Evolutionary conservation across 106 monocot species (phyloP).

Genomic region (Phalaenopsis aphrodite): DNA sequence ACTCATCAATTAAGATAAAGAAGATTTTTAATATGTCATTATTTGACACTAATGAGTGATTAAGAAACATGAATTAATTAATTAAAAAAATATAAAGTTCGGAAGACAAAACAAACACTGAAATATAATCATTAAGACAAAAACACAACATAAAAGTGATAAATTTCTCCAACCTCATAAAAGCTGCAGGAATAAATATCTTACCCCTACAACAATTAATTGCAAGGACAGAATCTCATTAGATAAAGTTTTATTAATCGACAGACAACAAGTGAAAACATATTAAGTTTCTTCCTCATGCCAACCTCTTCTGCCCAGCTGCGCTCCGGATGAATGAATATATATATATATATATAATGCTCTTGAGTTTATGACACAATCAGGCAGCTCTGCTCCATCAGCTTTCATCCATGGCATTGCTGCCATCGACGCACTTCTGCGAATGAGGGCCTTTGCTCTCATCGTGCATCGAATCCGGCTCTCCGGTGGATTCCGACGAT

Average conservation of each 20-base stretch:
- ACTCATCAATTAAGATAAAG: too few species aligned
- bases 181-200: too few species aligned
- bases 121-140: too few species aligned
- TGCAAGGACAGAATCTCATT: too few species aligned
- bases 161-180: too few species aligned
- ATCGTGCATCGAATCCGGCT: slow-evolving; percentile 13
- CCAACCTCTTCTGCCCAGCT: neutral
- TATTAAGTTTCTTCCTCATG: neutral
- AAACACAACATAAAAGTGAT: too few species aligned
- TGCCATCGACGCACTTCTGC: slow-evolving; percentile 3
- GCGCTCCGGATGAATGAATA: neutral
- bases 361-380: neutral
- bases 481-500: slow-evolving; percentile 25
- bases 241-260: neutral
- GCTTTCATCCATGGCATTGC: slow-evolving; percentile 69
- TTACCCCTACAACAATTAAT: too few species aligned
- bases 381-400: slow-evolving; percentile 13
- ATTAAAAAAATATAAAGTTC: too few species aligned
- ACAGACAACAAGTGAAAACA: neutral
- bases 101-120: too few species aligned
- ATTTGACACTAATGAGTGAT: too few species aligned
- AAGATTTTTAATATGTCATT: too few species aligned
- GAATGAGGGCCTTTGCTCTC: slow-evolving; percentile 10
- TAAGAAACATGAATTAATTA: too few species aligned
- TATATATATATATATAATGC: neutral